These are phyloP conservation scores for Graphilbum sp. DNA, from an alignment of 2,329 filamentous ascomycete genomes.

Conservation along the genomic window DNA sequence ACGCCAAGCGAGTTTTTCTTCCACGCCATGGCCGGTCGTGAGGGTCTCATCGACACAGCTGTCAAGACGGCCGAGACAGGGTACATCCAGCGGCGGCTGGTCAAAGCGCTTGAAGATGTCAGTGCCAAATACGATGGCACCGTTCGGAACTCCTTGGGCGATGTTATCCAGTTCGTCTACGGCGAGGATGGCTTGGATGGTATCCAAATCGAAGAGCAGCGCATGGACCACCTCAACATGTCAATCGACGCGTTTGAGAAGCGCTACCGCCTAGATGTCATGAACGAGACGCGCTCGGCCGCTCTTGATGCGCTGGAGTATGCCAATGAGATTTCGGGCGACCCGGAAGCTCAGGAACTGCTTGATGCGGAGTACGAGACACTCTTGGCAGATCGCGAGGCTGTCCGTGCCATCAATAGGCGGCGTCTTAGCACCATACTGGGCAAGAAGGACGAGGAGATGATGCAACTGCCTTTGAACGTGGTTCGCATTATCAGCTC, in stretches of 20 bases:
- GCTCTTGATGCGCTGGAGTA: constrained; percentile 68
- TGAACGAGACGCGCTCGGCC: constrained; percentile 42
- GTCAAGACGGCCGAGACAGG: constrained; percentile 99
- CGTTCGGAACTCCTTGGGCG: constrained; percentile 88
- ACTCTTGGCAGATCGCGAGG: constrained; percentile 55
- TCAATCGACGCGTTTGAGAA: constrained; percentile 63
- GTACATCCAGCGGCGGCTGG: constrained; percentile 95
- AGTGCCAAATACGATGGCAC: constrained; percentile 97
- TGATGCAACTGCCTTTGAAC: constrained; percentile 86
- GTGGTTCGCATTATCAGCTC: constrained; percentile 80
- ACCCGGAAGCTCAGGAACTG: constrained; percentile 71
- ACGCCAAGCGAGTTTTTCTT: constrained; percentile 98
- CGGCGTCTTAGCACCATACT: constrained; percentile 14
- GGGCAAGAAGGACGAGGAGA: constrained; percentile 57
- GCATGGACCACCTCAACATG: constrained; percentile 70
- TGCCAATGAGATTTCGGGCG: constrained; percentile 70
- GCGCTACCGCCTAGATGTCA: constrained; percentile 74
- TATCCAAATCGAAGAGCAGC: constrained; percentile 83
- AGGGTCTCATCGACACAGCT: constrained; percentile 97
- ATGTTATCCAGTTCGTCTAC: constrained; percentile 94
- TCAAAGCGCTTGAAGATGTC: constrained; percentile 95
- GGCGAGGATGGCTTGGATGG: constrained; percentile 95
- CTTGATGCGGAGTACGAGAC: constrained; percentile 81
- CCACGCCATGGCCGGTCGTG: constrained; percentile 99
- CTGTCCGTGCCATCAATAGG: constrained; percentile 52